A percentile compares a stretch with the other conserved stretches of the same genome.
phyloP scores from a whole-genome alignment of 2,329 filamentous ascomycete genomes.

The Leptographium wingfieldii region DNA sequence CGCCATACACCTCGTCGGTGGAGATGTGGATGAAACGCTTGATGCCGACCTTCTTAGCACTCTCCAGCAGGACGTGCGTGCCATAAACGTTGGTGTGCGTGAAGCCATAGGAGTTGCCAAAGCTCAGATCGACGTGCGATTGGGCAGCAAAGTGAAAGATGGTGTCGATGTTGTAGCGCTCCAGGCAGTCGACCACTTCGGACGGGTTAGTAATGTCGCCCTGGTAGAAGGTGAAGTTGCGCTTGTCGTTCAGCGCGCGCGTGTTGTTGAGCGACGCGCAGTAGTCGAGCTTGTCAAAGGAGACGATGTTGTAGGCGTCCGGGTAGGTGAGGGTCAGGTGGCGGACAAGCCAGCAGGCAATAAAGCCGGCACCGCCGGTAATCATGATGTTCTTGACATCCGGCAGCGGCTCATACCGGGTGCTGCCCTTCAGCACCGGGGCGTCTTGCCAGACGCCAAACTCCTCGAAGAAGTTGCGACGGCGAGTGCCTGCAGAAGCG shows the following conservation, averaged over 20 bases:
- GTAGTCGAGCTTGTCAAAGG: constrained; percentile 77
- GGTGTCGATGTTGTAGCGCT: constrained; percentile 62
- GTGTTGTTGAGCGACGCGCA: constrained; percentile 74
- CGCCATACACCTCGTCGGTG: constrained; percentile 77
- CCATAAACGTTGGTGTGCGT: constrained; percentile 73
- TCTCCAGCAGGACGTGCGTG: constrained; percentile 71
- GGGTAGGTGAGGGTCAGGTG: constrained; percentile 66
- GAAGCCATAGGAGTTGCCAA: constrained; percentile 71
- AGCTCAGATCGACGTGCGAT: constrained; percentile 71
- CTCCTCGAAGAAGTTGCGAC: constrained; percentile 38
- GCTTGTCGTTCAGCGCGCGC: constrained; percentile 48
- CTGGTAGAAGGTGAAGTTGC: constrained; percentile 69
- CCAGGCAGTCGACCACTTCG: constrained; percentile 58
- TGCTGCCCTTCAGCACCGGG: constrained; percentile 55
- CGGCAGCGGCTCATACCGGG: constrained; percentile 53
- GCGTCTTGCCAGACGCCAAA: constrained; percentile 59
- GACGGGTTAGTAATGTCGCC: constrained; percentile 63
- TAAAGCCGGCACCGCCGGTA: constrained; percentile 75
- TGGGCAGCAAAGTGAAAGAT: constrained; percentile 80
- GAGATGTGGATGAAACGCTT: constrained; percentile 70
- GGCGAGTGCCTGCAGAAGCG: constrained; percentile 12
- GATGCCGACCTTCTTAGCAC: constrained; percentile 58
- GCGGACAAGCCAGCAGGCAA: constrained; percentile 73
- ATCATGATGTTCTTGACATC: constrained; percentile 73
- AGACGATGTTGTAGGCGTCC: constrained; percentile 63